Evolutionary conservation across 441 rosid species (phyloP).

Genomic region (Manihot esculenta): DNA sequence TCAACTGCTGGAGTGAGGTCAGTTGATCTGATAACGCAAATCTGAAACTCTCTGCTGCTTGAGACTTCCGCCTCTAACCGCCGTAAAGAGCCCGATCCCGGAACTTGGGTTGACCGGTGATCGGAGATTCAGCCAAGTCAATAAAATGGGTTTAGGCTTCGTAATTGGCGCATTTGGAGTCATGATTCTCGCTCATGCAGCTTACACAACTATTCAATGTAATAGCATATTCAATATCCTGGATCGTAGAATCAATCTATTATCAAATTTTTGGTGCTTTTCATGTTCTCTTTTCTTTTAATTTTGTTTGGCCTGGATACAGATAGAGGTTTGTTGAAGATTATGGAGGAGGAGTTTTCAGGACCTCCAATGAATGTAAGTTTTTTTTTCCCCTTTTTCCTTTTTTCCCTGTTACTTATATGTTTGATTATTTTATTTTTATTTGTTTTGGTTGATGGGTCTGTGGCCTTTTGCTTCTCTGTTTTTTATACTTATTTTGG

Average conservation of each 20-base stretch:
- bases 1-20: neutral
- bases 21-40: neutral
- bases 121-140: slow-evolving; percentile 21
- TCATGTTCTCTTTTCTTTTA: slow-evolving; percentile 7
- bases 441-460: slow-evolving; percentile 1
- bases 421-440: neutral
- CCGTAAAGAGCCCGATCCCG: neutral
- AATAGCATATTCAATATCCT: slow-evolving; percentile 13
- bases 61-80: neutral
- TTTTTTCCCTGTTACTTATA: neutral
- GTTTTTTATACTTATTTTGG: neutral
- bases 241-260: slow-evolving; percentile 1
- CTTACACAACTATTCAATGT: slow-evolving; percentile 91
- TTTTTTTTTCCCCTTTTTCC: neutral
- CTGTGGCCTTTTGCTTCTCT: neutral
- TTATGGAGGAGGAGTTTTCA: slow-evolving; percentile 89
- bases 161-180: slow-evolving; percentile 65
- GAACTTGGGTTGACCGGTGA: slow-evolving; percentile 20
- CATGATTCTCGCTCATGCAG: slow-evolving; percentile 69
- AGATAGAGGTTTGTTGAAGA: slow-evolving; percentile 93
- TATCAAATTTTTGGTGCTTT: slow-evolving; percentile 12
- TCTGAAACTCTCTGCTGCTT: slow-evolving; percentile 5
- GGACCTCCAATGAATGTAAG: slow-evolving; percentile 82
- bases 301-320: slow-evolving; percentile 19
- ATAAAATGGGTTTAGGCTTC: slow-evolving; percentile 66